Base-by-base conservation (phyloP, 805 yeast genomes). In the Candida xiaguanensis region DNA sequence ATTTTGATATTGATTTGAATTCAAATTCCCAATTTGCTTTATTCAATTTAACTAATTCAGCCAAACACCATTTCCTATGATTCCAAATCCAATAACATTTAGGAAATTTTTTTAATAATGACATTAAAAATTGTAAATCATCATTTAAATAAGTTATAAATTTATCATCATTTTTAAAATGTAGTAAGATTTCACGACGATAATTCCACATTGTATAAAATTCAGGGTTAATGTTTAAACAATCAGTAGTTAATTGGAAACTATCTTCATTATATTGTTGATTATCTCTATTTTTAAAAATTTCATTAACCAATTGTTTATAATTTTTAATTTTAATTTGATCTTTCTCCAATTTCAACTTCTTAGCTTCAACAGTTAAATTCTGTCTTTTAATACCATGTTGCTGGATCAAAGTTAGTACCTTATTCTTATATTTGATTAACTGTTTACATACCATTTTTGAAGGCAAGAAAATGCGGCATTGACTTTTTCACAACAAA, bases 51-150 rank as follows among this genome's bases (percentile, higher is more conserved):
- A 75, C 71, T 29, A 67, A 42, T 42, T 56, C 53, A 39, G 49
- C 50, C 28, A 91, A 60, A 31, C 85, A 74, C 98, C 99, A 93
- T 8, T 75, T 63, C 26, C 99, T 70, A 56, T 93, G 97, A 50
- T 82, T 85, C 97, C 98, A 93, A 9, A 93, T 81, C 96, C 98
- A 93, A 55, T 93, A 93, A 29, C 90, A 87, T 57, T 93, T 93
- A 1, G 99, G 98, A 48, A 63, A 81, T 40, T 70, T 61, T 39
- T 75, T 75, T 49, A 93, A 61, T 47, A 79, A 75, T 0, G 56
- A 59, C 64, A 82, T 67, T 1, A 80, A 70, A 53, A 86, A 79
- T 17, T 60, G 47, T 32, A 93, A 65, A 47, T 91, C 99, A 3
- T 64, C 57, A 1, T 67, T 67, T 31, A 83, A 63, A 7, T 48